Percentiles rank a stretch among this genome's conserved stretches.
These are phyloP conservation scores for Arxiozyma bovina DNA, from an alignment of 1,139 yeast genomes.

Conservation along the genomic window DNA sequence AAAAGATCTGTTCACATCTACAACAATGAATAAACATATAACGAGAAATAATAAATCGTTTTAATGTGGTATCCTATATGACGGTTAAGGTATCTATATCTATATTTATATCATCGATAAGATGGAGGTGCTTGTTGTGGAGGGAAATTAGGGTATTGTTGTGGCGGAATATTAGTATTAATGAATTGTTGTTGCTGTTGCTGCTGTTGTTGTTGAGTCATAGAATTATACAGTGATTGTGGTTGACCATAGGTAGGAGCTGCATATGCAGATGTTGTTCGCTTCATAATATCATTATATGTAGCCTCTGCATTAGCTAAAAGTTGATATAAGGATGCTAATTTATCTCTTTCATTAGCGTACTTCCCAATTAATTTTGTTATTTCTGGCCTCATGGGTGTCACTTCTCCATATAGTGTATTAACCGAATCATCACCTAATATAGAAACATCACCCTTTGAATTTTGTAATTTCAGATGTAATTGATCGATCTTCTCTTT, in stretches of 20 bases:
- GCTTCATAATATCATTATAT: slow-evolving; percentile 63
- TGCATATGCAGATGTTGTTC: slow-evolving; percentile 27
- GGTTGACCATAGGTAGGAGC: slow-evolving; percentile 6
- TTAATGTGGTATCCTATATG: neutral
- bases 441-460: slow-evolving; percentile 31
- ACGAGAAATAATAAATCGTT: too few relatives aligned
- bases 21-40: too few relatives aligned
- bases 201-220: too few relatives aligned
- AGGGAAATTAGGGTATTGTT: neutral
- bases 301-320: slow-evolving; percentile 56
- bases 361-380: slow-evolving; percentile 69
- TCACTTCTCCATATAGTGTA: slow-evolving; percentile 54
- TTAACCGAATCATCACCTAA: slow-evolving; percentile 44
- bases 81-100: neutral
- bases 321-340: slow-evolving; percentile 60
- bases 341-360: slow-evolving; percentile 64
- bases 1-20: too few relatives aligned
- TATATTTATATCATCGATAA: neutral
- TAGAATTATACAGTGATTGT: neutral
- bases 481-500: slow-evolving; percentile 55
- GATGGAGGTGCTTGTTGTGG: slow-evolving; percentile 1
- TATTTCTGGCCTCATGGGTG: slow-evolving; percentile 65
- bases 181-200: slow-evolving; percentile 11
- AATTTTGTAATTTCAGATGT: slow-evolving; percentile 31
- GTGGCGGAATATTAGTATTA: slow-evolving; percentile 4